phyloP scores from a whole-genome alignment of 805 yeast genomes.

The Millerago galiae region DNA sequence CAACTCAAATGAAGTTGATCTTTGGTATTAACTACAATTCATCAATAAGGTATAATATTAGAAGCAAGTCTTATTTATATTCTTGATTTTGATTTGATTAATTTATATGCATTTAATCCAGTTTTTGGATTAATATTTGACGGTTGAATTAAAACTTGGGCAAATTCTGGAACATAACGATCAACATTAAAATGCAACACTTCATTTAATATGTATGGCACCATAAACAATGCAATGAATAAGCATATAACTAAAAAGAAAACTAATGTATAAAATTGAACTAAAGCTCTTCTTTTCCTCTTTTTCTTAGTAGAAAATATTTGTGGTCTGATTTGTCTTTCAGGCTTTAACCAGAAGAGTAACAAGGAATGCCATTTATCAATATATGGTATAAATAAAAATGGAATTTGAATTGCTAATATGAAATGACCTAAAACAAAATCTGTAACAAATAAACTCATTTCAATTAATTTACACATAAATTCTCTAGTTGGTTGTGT shows the following conservation, averaged over 20 bases:
- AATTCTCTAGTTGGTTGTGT: slow-evolving; percentile 55
- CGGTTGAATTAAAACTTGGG: slow-evolving; percentile 36
- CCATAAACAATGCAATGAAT: slow-evolving; percentile 29
- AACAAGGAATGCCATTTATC: slow-evolving; percentile 54
- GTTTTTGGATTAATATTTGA: slow-evolving; percentile 20
- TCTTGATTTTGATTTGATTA: slow-evolving; percentile 7
- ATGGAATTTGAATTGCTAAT: slow-evolving; percentile 45
- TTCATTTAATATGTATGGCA: slow-evolving; percentile 33
- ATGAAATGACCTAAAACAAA: slow-evolving; percentile 47
- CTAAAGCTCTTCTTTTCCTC: slow-evolving; percentile 30
- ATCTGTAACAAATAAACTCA: slow-evolving; percentile 52
- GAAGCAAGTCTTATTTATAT: neutral
- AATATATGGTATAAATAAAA: slow-evolving; percentile 48
- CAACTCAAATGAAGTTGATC: neutral
- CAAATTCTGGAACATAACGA: slow-evolving; percentile 33
- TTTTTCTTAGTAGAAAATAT: slow-evolving; percentile 38
- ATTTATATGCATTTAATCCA: slow-evolving; percentile 16
- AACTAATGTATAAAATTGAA: slow-evolving; percentile 29
- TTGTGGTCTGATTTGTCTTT: slow-evolving; percentile 40
- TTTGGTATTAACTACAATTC: neutral
- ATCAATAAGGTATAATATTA: neutral
- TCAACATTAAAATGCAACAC: slow-evolving; percentile 34
- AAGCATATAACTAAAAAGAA: slow-evolving; percentile 28
- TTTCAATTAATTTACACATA: slow-evolving; percentile 49
- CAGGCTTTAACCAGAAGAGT: slow-evolving; percentile 54